Evolutionary conservation across 208 protist genomes (phyloP).

Genomic region (Trypanosoma cruzi): DNA sequence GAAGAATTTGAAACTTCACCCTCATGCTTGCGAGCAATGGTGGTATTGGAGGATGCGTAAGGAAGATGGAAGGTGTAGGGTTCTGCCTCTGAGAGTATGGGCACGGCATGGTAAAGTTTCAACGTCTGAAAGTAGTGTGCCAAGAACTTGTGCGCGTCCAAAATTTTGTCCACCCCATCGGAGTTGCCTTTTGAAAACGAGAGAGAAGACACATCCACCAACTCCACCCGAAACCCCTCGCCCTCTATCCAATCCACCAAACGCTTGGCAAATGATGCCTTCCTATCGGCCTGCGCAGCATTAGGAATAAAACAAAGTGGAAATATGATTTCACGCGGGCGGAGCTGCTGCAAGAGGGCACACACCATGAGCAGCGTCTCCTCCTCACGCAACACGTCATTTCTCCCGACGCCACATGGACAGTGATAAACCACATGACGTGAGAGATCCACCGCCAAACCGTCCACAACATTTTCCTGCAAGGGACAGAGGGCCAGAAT

Average conservation of each 20-base stretch:
- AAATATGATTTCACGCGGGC: constrained; percentile 81
- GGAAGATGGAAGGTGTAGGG: constrained; percentile 55
- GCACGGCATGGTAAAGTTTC: constrained; percentile 34
- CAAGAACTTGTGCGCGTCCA: constrained; percentile 37
- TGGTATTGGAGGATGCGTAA: background rate
- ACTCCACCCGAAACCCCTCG: constrained; percentile 67
- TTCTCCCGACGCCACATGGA: constrained; percentile 31
- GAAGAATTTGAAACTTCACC: background rate
- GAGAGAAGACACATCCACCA: constrained; percentile 3
- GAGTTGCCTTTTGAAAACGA: background rate
- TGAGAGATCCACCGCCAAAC: constrained; percentile 84
- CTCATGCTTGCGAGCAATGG: background rate
- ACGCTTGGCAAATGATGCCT: constrained; percentile 22
- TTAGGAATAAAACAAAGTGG: constrained; percentile 14
- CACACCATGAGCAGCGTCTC: constrained; percentile 25
- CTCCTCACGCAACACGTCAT: constrained; percentile 3
- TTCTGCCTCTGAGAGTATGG: constrained; percentile 48
- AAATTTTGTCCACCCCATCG: constrained; percentile 7
- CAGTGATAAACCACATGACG: constrained; percentile 71
- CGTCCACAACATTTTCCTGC: constrained; percentile 40
- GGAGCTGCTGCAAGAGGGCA: constrained; percentile 75
- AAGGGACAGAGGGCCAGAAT: constrained; percentile 59
- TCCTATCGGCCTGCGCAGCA: background rate
- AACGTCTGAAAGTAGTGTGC: constrained; percentile 52
- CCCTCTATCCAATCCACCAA: constrained; percentile 45